A percentile compares a stretch with the other conserved stretches of the same genome.
These are phyloP conservation scores for Microbotryum intermedium DNA, from an alignment of 1,284 basidiomycete genomes.

Conservation along the genomic window DNA sequence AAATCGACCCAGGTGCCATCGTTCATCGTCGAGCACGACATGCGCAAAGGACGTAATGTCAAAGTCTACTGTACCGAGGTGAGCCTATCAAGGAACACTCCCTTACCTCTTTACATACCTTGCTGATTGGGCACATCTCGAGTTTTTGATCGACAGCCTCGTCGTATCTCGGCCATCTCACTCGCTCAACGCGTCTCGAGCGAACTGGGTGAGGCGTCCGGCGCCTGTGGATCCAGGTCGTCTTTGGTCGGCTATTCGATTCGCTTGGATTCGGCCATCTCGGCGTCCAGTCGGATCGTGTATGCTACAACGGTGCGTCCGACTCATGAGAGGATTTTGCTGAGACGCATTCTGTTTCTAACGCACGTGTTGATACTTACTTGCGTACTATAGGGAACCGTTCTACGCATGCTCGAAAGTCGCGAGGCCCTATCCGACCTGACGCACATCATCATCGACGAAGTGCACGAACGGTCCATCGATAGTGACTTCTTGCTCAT, in stretches of 20 bases:
- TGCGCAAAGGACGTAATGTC: slow-evolving; percentile 71
- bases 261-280: slow-evolving; percentile 66
- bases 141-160: slow-evolving; percentile 46
- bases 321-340: not conserved
- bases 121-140: too few species aligned
- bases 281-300: slow-evolving; percentile 41
- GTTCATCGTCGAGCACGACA: slow-evolving; percentile 86
- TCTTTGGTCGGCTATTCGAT: slow-evolving; percentile 95
- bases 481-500: slow-evolving; percentile 97
- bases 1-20: slow-evolving; percentile 96
- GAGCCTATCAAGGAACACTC: not conserved
- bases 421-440: slow-evolving; percentile 84
- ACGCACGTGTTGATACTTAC: not conserved
- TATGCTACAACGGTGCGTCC: slow-evolving; percentile 56
- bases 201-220: slow-evolving; percentile 80
- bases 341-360: too few species aligned
- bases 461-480: slow-evolving; percentile 88
- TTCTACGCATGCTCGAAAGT: slow-evolving; percentile 89
- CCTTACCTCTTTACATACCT: too few species aligned
- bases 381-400: slow-evolving; percentile 70
- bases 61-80: slow-evolving; percentile 88
- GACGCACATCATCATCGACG: slow-evolving; percentile 80
- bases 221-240: slow-evolving; percentile 65
- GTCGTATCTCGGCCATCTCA: slow-evolving; percentile 94
- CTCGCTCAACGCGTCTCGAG: slow-evolving; percentile 90